Evolutionary conservation across 345 rosid species (phyloP), one percentile per base, ranked within the genome.

Genomic region (Kandelia obovata): DNA sequence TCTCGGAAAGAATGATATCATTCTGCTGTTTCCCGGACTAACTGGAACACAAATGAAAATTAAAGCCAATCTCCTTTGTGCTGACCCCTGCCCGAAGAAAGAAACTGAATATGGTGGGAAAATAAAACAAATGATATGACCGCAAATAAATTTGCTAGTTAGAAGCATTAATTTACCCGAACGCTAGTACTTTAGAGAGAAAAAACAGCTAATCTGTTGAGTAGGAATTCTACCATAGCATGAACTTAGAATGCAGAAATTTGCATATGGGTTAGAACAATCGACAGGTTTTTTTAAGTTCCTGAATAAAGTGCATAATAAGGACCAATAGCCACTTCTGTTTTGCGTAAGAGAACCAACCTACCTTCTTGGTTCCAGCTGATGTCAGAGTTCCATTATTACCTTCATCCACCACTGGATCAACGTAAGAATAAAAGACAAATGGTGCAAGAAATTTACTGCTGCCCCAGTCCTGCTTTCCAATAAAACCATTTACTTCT

Each of bases 1-100:
- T 71, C 93, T 87, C 0, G 93, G 97, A 76, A 90, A 92, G 49
- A 83, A 55, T 82, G 88, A 92, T 74, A 92, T 86, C 69, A 90
- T 68, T 82, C 97, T 89, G 70, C 97, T 92, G 59, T 76, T 75
- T 70, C 98, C 92, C 0, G 97, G 96, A 39, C 93, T 79, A 31
- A 92, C 97, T 1, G 97, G 97, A 68, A 89, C 72, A 70, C 98
- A 90, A 23, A 89, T 73, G 73, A 92, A 92, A 75, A 88, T 75
- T 77, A 89, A 72, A 62, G 84, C 80, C 72, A 77, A 20, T 72
- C 75, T 83, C 27, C 72, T 75, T 46, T 79, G 72, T 5, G 70
- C 53, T n/a, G 72, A 11, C n/a, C 67, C 74, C 91, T 82, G 78
- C 69, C 69, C 20, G 39, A 69, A 55, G 5, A 21, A 39, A 20